phyloP scores from a whole-genome alignment of 2,329 filamentous ascomycete species.

The Incumbomyces lentus region DNA sequence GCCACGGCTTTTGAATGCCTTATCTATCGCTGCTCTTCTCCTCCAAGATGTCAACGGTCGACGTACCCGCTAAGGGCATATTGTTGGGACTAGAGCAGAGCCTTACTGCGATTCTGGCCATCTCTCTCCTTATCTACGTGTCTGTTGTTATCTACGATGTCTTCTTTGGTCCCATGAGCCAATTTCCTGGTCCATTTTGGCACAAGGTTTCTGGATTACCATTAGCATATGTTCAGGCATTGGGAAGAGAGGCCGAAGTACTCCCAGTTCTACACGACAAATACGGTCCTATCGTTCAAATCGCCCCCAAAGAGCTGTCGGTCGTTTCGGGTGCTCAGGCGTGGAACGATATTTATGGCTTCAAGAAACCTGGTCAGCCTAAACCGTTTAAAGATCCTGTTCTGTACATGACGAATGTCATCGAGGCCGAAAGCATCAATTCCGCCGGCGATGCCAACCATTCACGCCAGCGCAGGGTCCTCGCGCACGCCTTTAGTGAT shows the following conservation, averaged over 20 bases:
- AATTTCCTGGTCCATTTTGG: conserved; percentile 23
- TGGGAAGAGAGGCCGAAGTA: neutral
- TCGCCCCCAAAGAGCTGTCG: conserved; percentile 31
- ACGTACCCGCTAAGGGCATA: too few species aligned
- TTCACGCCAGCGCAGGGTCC: conserved; percentile 12
- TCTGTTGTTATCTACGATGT: conserved; percentile 19
- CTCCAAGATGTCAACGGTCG: too few species aligned
- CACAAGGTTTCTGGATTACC: too few species aligned
- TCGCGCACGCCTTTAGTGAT: conserved; percentile 21
- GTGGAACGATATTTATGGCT: conserved; percentile 28
- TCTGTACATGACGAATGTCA: neutral
- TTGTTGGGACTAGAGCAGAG: too few species aligned
- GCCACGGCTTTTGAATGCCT: too few species aligned
- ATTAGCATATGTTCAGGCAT: too few species aligned
- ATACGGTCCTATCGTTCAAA: conserved; percentile 26
- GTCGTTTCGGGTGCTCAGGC: conserved; percentile 23
- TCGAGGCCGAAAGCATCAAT: conserved; percentile 10
- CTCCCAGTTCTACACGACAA: conserved; percentile 8
- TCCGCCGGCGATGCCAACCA: conserved; percentile 14
- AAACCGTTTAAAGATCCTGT: conserved; percentile 34
- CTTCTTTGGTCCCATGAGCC: conserved; percentile 20
- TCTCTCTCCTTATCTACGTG: too few species aligned
- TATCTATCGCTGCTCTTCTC: too few species aligned
- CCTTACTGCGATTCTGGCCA: too few species aligned
- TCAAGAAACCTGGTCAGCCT: conserved; percentile 8